Percentiles rank a stretch among this genome's conserved stretches.
Evolutionary conservation across 1,284 basidiomycete genomes (phyloP).

Genomic region (Inonotus hispidus): DNA sequence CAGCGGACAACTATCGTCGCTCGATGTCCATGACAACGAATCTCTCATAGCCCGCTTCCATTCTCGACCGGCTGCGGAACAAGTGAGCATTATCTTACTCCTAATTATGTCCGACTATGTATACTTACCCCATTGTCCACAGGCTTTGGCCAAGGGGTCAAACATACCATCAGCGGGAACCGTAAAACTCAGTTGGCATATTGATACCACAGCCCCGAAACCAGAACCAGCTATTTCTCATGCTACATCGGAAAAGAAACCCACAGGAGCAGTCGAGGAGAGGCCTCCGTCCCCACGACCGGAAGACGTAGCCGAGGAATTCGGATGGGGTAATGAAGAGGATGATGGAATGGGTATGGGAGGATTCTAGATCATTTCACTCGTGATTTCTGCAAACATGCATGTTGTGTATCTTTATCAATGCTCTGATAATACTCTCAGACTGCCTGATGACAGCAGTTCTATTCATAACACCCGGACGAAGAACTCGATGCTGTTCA

Average conservation of each 20-base stretch:
- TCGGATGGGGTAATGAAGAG: conserved; percentile 28
- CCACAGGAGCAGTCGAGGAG: conserved; percentile 14
- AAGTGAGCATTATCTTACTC: conserved; percentile 37
- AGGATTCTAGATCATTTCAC: conserved; percentile 17
- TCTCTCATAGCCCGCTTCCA: conserved; percentile 63
- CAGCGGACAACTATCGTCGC: conserved; percentile 59
- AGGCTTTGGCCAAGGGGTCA: conserved; percentile 65
- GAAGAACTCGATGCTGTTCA: background rate
- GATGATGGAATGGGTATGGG: conserved; percentile 26
- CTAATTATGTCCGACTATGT: background rate
- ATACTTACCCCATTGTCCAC: conserved; percentile 17
- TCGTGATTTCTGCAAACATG: background rate
- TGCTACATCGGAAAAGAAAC: conserved; percentile 19
- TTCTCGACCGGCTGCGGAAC: conserved; percentile 67
- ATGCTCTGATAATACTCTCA: background rate
- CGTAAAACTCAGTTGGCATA: conserved; percentile 63
- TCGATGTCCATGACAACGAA: conserved; percentile 47
- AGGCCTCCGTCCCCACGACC: conserved; percentile 25
- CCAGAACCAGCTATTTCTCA: conserved; percentile 20
- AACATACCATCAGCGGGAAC: conserved; percentile 57
- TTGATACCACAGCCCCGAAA: conserved; percentile 30
- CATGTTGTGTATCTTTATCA: conserved; percentile 11
- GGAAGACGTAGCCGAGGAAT: conserved; percentile 38
- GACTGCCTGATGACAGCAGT: background rate
- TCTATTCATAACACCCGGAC: background rate